Evolutionary conservation across 805 yeast genomes (phyloP).

Genomic region (Wickerhamomyces canadensis): DNA sequence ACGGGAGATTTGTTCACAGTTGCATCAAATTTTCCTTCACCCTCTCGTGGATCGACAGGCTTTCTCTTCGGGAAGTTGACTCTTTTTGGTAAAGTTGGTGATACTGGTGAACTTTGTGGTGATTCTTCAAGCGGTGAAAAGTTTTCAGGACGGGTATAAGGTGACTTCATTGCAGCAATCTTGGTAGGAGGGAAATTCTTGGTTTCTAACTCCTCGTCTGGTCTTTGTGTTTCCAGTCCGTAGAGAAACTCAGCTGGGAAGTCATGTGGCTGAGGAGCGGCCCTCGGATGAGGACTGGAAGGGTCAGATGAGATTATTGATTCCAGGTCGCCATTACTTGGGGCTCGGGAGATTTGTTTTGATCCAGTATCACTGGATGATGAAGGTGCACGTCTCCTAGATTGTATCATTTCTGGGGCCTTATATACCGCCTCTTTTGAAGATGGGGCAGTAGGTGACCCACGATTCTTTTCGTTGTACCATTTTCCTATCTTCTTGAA

Average conservation of each 20-base stretch:
- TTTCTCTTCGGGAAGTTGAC: too few relatives aligned
- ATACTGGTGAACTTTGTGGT: too few relatives aligned
- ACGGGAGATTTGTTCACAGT: too few relatives aligned
- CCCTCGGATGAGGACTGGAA: slow-evolving; percentile 1
- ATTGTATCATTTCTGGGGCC: slow-evolving; percentile 69
- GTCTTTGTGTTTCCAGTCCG: slow-evolving; percentile 12
- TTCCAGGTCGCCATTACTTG: slow-evolving; percentile 8
- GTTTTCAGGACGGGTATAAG: slow-evolving; percentile 3
- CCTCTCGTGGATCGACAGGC: too few relatives aligned
- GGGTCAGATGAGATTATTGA: slow-evolving; percentile 6
- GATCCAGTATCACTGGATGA: slow-evolving; percentile 4
- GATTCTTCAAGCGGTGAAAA: slow-evolving; percentile 3
- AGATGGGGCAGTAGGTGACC: not conserved
- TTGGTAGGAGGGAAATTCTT: slow-evolving; percentile 16
- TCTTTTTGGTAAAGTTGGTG: too few relatives aligned
- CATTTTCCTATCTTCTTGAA: slow-evolving; percentile 61
- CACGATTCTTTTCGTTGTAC: slow-evolving; percentile 48
- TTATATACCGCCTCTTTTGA: slow-evolving; percentile 21
- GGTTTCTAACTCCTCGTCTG: slow-evolving; percentile 9
- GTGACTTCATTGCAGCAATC: slow-evolving; percentile 20
- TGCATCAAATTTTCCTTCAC: too few relatives aligned
- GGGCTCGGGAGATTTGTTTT: slow-evolving; percentile 1
- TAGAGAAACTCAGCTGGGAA: slow-evolving; percentile 23
- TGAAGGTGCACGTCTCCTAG: slow-evolving; percentile 37
- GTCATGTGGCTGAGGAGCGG: slow-evolving; percentile 24